These are phyloP conservation scores for Ophiosphaerella narmari DNA, from an alignment of 2,329 filamentous ascomycete species.

Conservation along the genomic window DNA sequence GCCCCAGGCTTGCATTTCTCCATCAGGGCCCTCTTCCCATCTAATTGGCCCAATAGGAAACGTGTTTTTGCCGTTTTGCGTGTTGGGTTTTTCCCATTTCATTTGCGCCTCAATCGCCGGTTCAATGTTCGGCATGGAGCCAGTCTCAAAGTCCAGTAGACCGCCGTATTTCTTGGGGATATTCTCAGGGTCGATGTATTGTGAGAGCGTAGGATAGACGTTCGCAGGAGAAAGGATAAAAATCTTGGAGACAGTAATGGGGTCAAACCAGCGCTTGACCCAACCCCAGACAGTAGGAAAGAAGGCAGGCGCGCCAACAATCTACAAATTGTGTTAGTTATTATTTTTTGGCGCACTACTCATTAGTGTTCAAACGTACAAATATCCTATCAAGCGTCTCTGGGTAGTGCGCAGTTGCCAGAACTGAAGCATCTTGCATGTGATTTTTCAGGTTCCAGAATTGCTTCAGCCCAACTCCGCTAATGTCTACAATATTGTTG, in stretches of 20 bases:
- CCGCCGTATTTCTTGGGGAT: constrained; percentile 92
- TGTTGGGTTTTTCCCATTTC: constrained; percentile 46
- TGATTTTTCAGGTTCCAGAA: constrained; percentile 95
- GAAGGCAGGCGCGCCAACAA: constrained; percentile 88
- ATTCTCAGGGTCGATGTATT: constrained; percentile 80
- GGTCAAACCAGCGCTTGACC: constrained; percentile 91
- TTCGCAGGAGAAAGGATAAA: constrained; percentile 80
- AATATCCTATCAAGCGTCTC: constrained; percentile 88
- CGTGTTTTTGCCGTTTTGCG: constrained; percentile 44
- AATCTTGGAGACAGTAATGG: constrained; percentile 88
- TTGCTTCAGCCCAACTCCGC: constrained; percentile 83
- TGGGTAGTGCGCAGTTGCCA: constrained; percentile 92
- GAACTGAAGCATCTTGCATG: constrained; percentile 87
- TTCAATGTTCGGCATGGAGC: constrained; percentile 75
- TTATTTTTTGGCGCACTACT: background rate
- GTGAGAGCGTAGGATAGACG: constrained; percentile 74
- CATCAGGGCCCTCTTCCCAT: constrained; percentile 50
- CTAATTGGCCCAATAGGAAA: constrained; percentile 54
- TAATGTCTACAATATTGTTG: constrained; percentile 94
- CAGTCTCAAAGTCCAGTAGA: constrained; percentile 80
- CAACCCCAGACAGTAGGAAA: constrained; percentile 94
- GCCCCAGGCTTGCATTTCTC: constrained; percentile 52
- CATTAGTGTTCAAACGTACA: constrained; percentile 46
- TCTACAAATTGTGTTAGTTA: constrained; percentile 48
- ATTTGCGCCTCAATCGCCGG: constrained; percentile 49